phyloP scores from a whole-genome alignment of 2,329 filamentous ascomycete genomes.

The Cryphonectria japonica region DNA sequence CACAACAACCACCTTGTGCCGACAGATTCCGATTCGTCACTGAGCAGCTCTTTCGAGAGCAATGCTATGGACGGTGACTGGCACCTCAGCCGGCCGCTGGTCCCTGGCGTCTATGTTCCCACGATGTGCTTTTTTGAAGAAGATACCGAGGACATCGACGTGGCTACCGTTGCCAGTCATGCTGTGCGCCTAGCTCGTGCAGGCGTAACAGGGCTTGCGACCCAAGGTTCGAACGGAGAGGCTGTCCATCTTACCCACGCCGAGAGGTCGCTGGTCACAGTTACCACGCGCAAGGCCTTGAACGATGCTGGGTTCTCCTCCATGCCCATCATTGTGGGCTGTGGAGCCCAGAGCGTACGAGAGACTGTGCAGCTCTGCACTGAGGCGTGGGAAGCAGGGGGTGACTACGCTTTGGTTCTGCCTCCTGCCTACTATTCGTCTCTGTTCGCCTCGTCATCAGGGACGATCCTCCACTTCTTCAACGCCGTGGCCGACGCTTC shows the following conservation, averaged over 20 bases:
- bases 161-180: slow-evolving; percentile 60
- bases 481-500: slow-evolving; percentile 64
- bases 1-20: slow-evolving; percentile 32
- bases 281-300: slow-evolving; percentile 70
- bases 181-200: slow-evolving; percentile 73
- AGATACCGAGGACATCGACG: slow-evolving; percentile 68
- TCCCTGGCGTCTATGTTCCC: slow-evolving; percentile 69
- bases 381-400: slow-evolving; percentile 70
- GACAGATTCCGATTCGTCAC: slow-evolving; percentile 40
- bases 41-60: slow-evolving; percentile 49
- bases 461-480: slow-evolving; percentile 70
- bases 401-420: slow-evolving; percentile 75
- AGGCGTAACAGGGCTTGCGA: slow-evolving; percentile 74
- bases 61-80: slow-evolving; percentile 40
- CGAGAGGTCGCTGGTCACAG: slow-evolving; percentile 71
- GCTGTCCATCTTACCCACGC: slow-evolving; percentile 75
- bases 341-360: slow-evolving; percentile 72
- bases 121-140: slow-evolving; percentile 74
- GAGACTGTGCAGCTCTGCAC: slow-evolving; percentile 72
- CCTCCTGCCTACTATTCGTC: slow-evolving; percentile 77
- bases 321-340: slow-evolving; percentile 77
- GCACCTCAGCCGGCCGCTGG: slow-evolving; percentile 42
- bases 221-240: slow-evolving; percentile 82
- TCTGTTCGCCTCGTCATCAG: slow-evolving; percentile 63
- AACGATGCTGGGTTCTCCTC: slow-evolving; percentile 66